Evolutionary conservation across 1,284 basidiomycete species (phyloP).

Genomic region (Cutaneotrichosporon arboriforme): DNA sequence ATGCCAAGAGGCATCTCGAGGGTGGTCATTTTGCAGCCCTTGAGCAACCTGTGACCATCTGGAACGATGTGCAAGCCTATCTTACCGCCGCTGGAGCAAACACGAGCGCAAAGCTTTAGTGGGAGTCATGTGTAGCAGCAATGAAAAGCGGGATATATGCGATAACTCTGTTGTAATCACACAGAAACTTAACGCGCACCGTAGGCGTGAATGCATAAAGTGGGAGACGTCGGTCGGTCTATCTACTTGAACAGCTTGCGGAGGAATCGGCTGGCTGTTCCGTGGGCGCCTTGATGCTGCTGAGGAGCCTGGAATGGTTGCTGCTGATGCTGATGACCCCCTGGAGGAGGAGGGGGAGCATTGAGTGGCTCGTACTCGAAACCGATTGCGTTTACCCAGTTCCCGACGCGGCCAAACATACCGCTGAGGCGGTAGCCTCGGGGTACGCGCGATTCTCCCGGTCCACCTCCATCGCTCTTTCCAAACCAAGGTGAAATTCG

Average conservation of each 20-base stretch:
- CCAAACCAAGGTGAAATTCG: slow-evolving; percentile 8
- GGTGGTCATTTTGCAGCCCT: slow-evolving; percentile 50
- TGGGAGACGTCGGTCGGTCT: too few species aligned
- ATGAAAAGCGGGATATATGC: too few species aligned
- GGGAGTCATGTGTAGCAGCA: too few species aligned
- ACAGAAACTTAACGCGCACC: too few species aligned
- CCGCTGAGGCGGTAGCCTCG: slow-evolving; percentile 3
- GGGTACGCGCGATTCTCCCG: slow-evolving; percentile 6
- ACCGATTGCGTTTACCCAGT: slow-evolving; percentile 6
- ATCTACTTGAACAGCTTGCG: too few species aligned
- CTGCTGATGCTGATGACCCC: background rate
- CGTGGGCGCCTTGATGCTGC: too few species aligned
- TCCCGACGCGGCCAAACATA: background rate
- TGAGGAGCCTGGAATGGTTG: background rate
- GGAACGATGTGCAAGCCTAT: slow-evolving; percentile 39
- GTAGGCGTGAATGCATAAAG: too few species aligned
- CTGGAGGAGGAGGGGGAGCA: background rate
- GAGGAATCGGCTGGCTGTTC: too few species aligned
- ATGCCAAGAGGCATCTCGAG: slow-evolving; percentile 40
- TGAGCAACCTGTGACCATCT: slow-evolving; percentile 48
- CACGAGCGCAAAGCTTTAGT: background rate
- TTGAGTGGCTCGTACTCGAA: slow-evolving; percentile 6
- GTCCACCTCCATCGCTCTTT: slow-evolving; percentile 5
- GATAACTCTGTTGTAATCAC: too few species aligned
- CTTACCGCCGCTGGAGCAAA: slow-evolving; percentile 30